Evolutionary conservation across 257 asterid genomes (phyloP), one percentile per base, ranked within the genome.

Genomic region (Ajuga chamaepitys): DNA sequence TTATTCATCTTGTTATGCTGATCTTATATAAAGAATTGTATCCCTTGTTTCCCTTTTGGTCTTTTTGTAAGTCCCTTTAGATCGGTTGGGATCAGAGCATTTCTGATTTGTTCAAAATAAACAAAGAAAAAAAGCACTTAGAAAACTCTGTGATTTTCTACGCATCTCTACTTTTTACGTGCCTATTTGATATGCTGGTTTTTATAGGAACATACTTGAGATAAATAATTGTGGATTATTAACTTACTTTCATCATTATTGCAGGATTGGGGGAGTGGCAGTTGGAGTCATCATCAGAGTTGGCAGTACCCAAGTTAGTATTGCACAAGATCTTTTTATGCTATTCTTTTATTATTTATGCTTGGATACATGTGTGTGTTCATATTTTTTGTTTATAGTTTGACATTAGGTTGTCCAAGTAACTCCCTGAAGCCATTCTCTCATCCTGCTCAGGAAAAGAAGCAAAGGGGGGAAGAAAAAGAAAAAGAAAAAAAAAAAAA

Each of bases 291-390:
- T 67, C 95, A 81, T 32, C 98, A 87, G 71, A 81, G 64, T 73
- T 82, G 92, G 96, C 87, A 84, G 59, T 81, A 83, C 82, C 86
- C 83, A 82, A 82, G 96, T 92, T 60, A 72, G 89, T 76, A 40
- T n/a, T n/a, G n/a, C 44, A 70, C 50, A 51, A 66, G 42, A 73
- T 67, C 56, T 48, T 67, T n/a, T 53, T 48, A 50, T 22, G 17
- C 58, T 58, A 18, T 58, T 57, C 34, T 28, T 51, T 37, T 32
- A 37, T 62, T 25, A 17, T 52, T 72, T 67, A 58, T 45, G 61
- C 53, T 60, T 57, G 22, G 57, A 38, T 44, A 9, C 35, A n/a
- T 58, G 47, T 58, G 25, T n/a, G 5, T 42, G 54, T 46, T 51
- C 47, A 14, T 16, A 52, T n/a, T 54, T 18, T 18, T 17, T 32